A percentile compares a stretch with the other conserved stretches of the same genome.
Evolutionary conservation across 768 basidiomycete species (phyloP).

Genomic region (Suillus luteus): DNA sequence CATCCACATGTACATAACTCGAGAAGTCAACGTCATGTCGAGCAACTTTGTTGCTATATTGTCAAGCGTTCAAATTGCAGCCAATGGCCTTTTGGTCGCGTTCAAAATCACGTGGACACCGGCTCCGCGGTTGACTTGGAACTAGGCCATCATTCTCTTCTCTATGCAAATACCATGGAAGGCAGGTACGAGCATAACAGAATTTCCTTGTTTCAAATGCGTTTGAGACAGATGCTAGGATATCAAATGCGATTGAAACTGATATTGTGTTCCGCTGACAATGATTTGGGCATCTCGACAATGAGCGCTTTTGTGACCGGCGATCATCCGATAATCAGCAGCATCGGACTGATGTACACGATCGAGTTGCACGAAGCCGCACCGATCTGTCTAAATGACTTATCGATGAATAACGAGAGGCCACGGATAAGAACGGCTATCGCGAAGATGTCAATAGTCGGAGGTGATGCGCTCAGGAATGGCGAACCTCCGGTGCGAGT

Average conservation of each 20-base stretch:
- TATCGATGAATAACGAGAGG: constrained; percentile 2
- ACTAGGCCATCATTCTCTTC: not conserved
- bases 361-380: not conserved
- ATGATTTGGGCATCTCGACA: not conserved
- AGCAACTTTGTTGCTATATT: not conserved
- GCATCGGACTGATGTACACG: not conserved
- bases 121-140: not conserved
- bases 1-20: not conserved
- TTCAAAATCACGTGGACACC: not conserved
- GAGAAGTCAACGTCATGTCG: not conserved
- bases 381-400: not conserved
- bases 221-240: not conserved
- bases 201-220: not conserved
- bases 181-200: not conserved
- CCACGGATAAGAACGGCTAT: not conserved
- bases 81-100: constrained; percentile 9
- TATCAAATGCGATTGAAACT: not conserved
- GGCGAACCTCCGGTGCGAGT: not conserved
- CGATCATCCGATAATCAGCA: not conserved
- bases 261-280: not conserved
- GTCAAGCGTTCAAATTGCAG: not conserved
- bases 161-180: not conserved
- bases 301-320: not conserved
- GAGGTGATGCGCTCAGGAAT: not conserved
- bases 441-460: not conserved